phyloP scores from a whole-genome alignment of 495 filamentous ascomycete species.

The Apiosordaria backusii region DNA sequence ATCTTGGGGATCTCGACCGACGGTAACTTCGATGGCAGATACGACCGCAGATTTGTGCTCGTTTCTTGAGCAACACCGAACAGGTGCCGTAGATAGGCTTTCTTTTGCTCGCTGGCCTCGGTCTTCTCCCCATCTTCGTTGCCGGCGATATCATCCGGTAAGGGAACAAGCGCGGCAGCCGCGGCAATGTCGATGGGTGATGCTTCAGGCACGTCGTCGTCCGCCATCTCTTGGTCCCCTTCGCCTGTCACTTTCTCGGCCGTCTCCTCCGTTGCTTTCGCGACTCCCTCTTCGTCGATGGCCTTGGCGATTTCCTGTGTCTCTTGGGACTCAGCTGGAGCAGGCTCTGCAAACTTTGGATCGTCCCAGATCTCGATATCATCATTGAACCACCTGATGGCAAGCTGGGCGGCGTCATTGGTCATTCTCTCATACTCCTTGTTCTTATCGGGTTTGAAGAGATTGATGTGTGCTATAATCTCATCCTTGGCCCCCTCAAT shows the following conservation, averaged over 20 bases:
- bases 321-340: conserved; percentile 30
- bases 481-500: conserved; percentile 53
- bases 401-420: conserved; percentile 58
- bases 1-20: conserved; percentile 32
- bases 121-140: conserved; percentile 15
- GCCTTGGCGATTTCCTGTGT: conserved; percentile 38
- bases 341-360: conserved; percentile 35
- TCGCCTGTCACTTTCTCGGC: conserved; percentile 9
- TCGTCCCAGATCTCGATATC: conserved; percentile 43
- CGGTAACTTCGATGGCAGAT: conserved; percentile 43
- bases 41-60: conserved; percentile 37
- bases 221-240: conserved; percentile 19
- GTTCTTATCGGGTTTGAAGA: conserved; percentile 78
- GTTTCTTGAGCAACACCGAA: conserved; percentile 45
- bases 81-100: conserved; percentile 45
- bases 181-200: conserved; percentile 49
- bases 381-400: conserved; percentile 51
- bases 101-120: conserved; percentile 26
- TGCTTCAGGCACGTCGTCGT: conserved; percentile 36
- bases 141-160: conserved; percentile 36
- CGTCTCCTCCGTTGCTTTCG: conserved; percentile 15
- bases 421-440: conserved; percentile 69
- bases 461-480: conserved; percentile 73
- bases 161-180: conserved; percentile 41
- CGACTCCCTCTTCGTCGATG: conserved; percentile 30